Evolutionary conservation across 192 early-diverging fungal genomes (phyloP), one percentile per base, ranked within the genome.

Genomic region (Lobosporangium transversale): DNA sequence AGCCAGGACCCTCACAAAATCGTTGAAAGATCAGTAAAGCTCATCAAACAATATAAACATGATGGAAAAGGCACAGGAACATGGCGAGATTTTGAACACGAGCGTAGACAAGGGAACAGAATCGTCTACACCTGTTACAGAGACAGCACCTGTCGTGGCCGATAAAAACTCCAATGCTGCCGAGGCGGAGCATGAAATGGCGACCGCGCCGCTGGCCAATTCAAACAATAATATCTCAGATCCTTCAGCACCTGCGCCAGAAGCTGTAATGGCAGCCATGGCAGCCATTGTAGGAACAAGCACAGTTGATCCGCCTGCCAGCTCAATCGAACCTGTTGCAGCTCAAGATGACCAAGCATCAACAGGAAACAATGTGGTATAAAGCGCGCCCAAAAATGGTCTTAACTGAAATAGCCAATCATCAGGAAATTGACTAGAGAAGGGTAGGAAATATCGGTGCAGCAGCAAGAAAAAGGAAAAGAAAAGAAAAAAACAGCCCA

Each of bases 41-140:
- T 81, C 29, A 75, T 81, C 35, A 75, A 66, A 62, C 63, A 65
- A 27, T 81, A 75, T 62, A 81, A 81, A 51, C 24, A 62, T 81
- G 56, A 76, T 81, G 58, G 79, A 80, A 12, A 45, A 48, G 21
- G 65, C 79, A 17, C 60, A 58, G 36, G 68, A 61, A 29, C 62
- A 63, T 23, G 60, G 60, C 44, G 69, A 53, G 12, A 23, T 40
- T 4, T 48, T 36, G 20, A 52, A 35, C n/a, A 14, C 37, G 7
- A 55, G 49, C 21, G 17, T 26, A 20, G 61, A 40, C 2, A 43
- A 53, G 51, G 7, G 37, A 21, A 27, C 32, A 51, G 59, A 61
- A 50, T 26, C 24, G 17, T 45, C 58, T 18, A 52, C 50, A 17
- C 47, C 49, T 40, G 42, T 23, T 20, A 12, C 31, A 15, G 52